Evolutionary conservation across 2,329 filamentous ascomycete species (phyloP), one percentile per base, ranked within the genome.

Genomic region (Ceratocystis alfenasii): DNA sequence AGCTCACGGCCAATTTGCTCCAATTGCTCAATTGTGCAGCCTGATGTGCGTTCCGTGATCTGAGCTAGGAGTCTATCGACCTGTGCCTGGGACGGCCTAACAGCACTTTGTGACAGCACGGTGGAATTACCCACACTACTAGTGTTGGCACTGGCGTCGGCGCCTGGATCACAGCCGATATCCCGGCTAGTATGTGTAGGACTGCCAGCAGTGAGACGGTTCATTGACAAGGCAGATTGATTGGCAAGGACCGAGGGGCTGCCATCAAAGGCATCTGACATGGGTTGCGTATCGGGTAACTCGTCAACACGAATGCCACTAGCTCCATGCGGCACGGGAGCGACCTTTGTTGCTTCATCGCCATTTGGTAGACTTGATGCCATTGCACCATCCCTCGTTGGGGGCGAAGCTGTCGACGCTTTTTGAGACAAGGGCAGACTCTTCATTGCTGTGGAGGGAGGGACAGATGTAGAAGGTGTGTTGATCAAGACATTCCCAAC

Each of bases 341-440:
- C 90, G 1, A 89, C 92, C 76, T 95, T 94, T n/a, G 92, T 96
- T 0, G 92, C 95, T 1, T 91, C 95, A 1, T 91, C 93, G 71
- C 95, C 91, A 71, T 97, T 96, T 64, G 86, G 77, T 67, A 82
- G 74, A 12, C 81, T 81, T 30, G 81, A 83, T 15, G 83, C 83
- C 3, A 82, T 41, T 41, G 10, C 83, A 64, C 84, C 76, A 3
- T 82, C 83, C 0, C 17, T 20, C 15, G 79, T 76, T 0, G 84
- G 82, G 2, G 87, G 74, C 22, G 81, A 77, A 17, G 83, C 85
- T 57, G 86, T 75, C 1, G 78, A 80, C 3, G 86, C 87, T 57
- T 80, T 76, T 72, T 89, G 88, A 0, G 87, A 89, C 25, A 85
- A 78, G 68, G 84, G 83, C 1, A 80, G 82, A 70, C 76, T 83